Percentiles rank a stretch among this genome's conserved stretches.
These are phyloP conservation scores for Candida verbasci DNA, from an alignment of 805 yeast species.

Conservation along the genomic window DNA sequence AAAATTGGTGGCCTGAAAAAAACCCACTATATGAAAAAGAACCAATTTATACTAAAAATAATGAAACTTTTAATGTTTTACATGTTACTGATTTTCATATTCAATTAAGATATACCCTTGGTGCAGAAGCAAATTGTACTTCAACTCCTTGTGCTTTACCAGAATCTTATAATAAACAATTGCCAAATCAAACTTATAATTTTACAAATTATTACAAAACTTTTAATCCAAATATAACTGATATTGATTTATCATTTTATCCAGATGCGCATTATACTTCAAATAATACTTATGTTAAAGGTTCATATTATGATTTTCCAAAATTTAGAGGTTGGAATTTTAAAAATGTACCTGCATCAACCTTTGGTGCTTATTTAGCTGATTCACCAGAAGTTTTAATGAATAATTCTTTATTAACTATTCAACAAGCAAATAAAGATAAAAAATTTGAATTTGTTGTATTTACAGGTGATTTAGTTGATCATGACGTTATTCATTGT, in stretches of 20 bases:
- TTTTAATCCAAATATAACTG: conserved; percentile 9
- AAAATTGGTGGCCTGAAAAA: conserved; percentile 34
- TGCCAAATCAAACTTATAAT: conserved; percentile 22
- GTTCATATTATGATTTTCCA: conserved; percentile 32
- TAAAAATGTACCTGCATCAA: conserved; percentile 46
- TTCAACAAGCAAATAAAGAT: conserved; percentile 11
- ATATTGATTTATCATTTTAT: conserved; percentile 12
- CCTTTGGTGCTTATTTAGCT: conserved; percentile 59
- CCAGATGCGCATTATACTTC: conserved; percentile 27
- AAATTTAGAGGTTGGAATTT: conserved; percentile 20
- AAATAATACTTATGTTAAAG: conserved; percentile 22
- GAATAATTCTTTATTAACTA: conserved; percentile 46
- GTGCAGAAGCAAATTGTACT: conserved; percentile 55
- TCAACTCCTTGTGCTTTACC: conserved; percentile 58
- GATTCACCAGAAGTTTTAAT: conserved; percentile 63
- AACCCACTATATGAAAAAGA: conserved; percentile 18
- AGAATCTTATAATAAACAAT: conserved; percentile 35
- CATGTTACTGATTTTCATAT: conserved; percentile 67
- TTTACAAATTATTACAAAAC: conserved; percentile 24
- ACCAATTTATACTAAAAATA: conserved; percentile 23
- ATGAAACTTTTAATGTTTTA: conserved; percentile 51
- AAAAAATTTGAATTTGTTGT: conserved; percentile 53
- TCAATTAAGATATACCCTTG: conserved; percentile 49
- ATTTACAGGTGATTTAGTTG: conserved; percentile 72
- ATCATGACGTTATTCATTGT: conserved; percentile 53